These are phyloP conservation scores for Xylaria multiplex DNA, from an alignment of 2,329 filamentous ascomycete genomes.

Conservation along the genomic window DNA sequence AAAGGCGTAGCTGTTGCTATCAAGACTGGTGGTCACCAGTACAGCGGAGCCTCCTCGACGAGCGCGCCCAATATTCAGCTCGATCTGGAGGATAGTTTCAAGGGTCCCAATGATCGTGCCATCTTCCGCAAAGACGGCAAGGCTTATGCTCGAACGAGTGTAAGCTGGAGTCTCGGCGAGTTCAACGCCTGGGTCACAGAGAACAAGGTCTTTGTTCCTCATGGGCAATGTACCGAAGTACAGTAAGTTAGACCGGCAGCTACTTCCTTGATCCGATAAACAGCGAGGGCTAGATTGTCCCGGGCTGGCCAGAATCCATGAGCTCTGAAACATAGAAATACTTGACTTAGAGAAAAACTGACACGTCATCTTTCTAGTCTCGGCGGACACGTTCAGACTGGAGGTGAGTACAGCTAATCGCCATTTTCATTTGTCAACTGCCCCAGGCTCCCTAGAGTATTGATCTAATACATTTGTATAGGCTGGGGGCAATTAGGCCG, in stretches of 20 bases:
- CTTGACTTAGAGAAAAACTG: slow-evolving; percentile 4
- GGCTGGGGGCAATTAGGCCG: slow-evolving; percentile 58
- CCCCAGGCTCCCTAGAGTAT: not conserved
- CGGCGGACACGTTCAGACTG: slow-evolving; percentile 60
- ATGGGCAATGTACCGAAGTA: slow-evolving; percentile 58
- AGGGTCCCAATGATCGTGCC: slow-evolving; percentile 45
- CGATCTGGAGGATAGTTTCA: slow-evolving; percentile 55
- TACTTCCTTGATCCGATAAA: not conserved
- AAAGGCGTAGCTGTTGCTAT: slow-evolving; percentile 57
- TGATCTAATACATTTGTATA: slow-evolving; percentile 27
- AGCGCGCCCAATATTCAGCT: slow-evolving; percentile 57
- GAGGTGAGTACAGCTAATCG: slow-evolving; percentile 47
- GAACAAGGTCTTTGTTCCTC: slow-evolving; percentile 56
- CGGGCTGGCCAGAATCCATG: not conserved
- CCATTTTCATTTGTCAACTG: not conserved
- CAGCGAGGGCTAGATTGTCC: not conserved
- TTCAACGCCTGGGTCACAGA: slow-evolving; percentile 56
- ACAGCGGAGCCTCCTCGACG: slow-evolving; percentile 60
- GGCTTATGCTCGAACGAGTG: slow-evolving; percentile 52
- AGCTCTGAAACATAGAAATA: not conserved
- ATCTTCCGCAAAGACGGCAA: slow-evolving; percentile 51
- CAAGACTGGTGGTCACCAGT: slow-evolving; percentile 60
- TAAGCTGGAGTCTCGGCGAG: slow-evolving; percentile 55
- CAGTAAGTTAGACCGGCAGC: slow-evolving; percentile 39
- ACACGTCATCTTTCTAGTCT: slow-evolving; percentile 38